phyloP scores from a whole-genome alignment of 1,139 yeast genomes.

The Taphrina flavorubra region DNA sequence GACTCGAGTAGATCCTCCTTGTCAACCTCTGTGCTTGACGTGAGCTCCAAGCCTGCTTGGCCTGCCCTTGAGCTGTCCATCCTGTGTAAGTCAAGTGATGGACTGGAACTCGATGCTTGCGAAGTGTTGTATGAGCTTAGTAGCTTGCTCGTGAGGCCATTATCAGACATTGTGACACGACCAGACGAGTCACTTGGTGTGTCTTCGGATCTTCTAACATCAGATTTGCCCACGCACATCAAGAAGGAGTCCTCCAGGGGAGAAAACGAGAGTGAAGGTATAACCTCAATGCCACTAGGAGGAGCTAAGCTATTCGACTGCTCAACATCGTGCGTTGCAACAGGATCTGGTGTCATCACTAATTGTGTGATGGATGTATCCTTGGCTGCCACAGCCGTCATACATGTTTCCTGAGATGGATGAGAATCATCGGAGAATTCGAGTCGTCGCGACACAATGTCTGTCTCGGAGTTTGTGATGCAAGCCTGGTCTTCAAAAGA shows the following conservation, averaged over 20 bases:
- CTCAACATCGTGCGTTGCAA: background rate
- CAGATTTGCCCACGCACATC: background rate
- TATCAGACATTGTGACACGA: background rate
- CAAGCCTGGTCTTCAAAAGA: background rate
- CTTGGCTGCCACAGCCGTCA: background rate
- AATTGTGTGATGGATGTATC: background rate
- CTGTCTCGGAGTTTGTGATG: background rate
- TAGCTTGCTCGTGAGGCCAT: background rate
- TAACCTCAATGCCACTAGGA: background rate
- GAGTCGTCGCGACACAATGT: background rate
- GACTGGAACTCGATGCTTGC: background rate
- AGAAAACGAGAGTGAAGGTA: background rate
- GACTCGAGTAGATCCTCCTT: background rate
- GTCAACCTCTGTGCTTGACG: background rate
- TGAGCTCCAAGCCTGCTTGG: no score
- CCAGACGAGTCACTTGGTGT: background rate
- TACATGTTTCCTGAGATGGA: background rate
- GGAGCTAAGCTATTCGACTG: background rate
- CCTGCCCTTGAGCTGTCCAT: no score
- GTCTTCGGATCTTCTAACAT: background rate
- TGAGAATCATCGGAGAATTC: background rate
- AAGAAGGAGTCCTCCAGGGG: background rate
- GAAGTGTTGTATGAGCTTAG: background rate
- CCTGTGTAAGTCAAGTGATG: no score
- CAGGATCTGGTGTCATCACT: background rate